A percentile compares a stretch with the other conserved stretches of the same genome.
Evolutionary conservation across 805 yeast genomes (phyloP).

Genomic region (Kodamaea kakaduensis): DNA sequence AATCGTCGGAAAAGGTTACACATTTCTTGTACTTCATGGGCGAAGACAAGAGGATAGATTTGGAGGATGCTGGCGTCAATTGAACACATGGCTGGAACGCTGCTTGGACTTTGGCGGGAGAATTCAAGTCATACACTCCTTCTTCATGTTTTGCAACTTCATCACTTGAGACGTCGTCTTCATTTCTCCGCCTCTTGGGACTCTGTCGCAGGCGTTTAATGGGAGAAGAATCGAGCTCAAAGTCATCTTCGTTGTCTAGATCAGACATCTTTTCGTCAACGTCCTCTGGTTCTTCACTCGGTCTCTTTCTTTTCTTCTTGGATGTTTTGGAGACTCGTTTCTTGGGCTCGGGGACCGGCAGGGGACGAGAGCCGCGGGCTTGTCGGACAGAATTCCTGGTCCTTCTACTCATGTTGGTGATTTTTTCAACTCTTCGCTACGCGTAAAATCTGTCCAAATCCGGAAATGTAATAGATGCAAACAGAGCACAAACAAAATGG

Average conservation of each 20-base stretch:
- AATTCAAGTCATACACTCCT: too few species aligned
- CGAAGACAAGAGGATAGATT: conserved; percentile 15
- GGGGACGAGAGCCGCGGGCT: too few species aligned
- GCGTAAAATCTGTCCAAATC: conserved; percentile 5
- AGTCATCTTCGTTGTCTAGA: neutral
- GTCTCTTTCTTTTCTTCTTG: conserved; percentile 1
- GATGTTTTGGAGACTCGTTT: neutral
- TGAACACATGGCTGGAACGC: conserved; percentile 4
- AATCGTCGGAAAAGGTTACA: conserved; percentile 40
- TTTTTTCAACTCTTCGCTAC: conserved; percentile 5
- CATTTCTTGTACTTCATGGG: conserved; percentile 25
- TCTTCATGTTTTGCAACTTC: neutral
- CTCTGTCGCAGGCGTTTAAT: conserved; percentile 12
- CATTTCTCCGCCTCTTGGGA: conserved; percentile 1
- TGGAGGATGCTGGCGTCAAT: too few species aligned
- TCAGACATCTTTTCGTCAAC: neutral
- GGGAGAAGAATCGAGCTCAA: conserved; percentile 24
- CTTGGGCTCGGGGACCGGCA: too few species aligned
- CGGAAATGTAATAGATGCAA: neutral
- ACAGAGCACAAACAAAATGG: neutral
- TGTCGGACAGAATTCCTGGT: conserved; percentile 1
- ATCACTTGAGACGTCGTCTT: too few species aligned
- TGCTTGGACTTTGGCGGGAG: too few species aligned
- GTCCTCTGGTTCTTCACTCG: conserved; percentile 1
- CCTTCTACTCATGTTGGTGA: conserved; percentile 1